Evolutionary conservation across 441 rosid species (phyloP).

Genomic region (Pelargonium myrrhifolium): DNA sequence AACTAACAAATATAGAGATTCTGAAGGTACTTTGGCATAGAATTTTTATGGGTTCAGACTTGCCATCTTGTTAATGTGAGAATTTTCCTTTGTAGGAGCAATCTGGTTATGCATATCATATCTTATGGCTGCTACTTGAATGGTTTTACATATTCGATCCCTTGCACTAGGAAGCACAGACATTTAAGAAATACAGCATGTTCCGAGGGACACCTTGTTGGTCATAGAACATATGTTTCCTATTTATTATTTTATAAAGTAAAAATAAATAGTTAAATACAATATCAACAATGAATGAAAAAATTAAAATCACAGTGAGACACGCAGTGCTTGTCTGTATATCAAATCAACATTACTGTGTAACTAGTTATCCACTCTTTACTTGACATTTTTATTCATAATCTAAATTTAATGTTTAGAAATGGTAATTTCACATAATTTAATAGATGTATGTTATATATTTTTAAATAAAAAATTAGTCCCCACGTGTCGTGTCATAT

Average conservation of each 20-base stretch:
- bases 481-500: too few species aligned
- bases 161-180: too few species aligned
- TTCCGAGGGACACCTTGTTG: neutral
- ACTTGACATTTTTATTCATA: too few species aligned
- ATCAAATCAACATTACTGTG: too few species aligned
- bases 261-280: too few species aligned
- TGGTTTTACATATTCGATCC: too few species aligned
- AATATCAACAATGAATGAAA: neutral
- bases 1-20: slow-evolving; percentile 89
- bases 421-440: too few species aligned
- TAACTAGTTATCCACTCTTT: neutral
- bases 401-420: too few species aligned
- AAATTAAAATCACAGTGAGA: neutral
- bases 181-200: neutral
- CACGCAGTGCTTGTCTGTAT: neutral
- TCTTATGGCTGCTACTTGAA: neutral
- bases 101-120: neutral
- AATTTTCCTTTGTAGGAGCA: slow-evolving; percentile 3
- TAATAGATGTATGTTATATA: too few species aligned
- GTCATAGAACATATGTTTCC: neutral
- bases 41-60: slow-evolving; percentile 8
- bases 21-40: slow-evolving; percentile 55
- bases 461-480: too few species aligned
- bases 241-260: neutral
- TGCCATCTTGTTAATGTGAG: slow-evolving; percentile 9